These are phyloP conservation scores for Alternaria triticimaculans DNA, from an alignment of 2,329 filamentous ascomycete species.

Conservation along the genomic window DNA sequence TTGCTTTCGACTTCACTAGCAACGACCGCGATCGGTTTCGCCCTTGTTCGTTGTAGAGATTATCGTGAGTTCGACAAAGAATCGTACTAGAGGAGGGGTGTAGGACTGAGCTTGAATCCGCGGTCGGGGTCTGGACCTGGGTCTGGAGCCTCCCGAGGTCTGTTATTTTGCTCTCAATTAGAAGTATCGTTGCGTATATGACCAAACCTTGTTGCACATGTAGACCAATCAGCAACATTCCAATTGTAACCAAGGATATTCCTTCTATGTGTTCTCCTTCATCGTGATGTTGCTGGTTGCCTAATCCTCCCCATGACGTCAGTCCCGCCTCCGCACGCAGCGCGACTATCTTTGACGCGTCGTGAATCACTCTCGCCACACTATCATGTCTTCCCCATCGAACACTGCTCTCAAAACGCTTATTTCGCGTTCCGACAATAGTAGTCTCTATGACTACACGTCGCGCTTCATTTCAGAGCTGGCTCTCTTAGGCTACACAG, in stretches of 20 bases:
- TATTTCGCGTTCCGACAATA: neutral
- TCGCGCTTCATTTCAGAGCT: neutral
- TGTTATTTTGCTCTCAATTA: fast-evolving
- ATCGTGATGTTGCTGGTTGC: neutral
- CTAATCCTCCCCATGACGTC: neutral
- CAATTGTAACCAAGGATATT: fast-evolving
- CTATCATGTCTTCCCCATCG: neutral
- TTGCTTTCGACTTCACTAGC: neutral
- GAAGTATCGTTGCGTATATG: fast-evolving
- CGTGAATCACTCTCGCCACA: neutral
- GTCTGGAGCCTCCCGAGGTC: neutral
- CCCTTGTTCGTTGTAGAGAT: neutral
- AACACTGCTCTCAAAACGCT: neutral
- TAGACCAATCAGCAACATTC: fast-evolving
- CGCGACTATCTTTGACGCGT: neutral
- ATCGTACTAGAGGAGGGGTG: too few species aligned
- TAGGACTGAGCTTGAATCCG: neutral
- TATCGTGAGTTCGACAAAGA: neutral
- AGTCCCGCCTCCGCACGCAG: neutral
- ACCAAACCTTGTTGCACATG: neutral
- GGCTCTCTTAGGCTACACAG: neutral
- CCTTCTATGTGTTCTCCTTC: neutral
- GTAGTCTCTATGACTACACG: neutral
- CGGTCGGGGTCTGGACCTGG: neutral
- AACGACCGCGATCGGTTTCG: neutral